phyloP scores from a whole-genome alignment of 306 rosid genomes.

The Geum urbanum region DNA sequence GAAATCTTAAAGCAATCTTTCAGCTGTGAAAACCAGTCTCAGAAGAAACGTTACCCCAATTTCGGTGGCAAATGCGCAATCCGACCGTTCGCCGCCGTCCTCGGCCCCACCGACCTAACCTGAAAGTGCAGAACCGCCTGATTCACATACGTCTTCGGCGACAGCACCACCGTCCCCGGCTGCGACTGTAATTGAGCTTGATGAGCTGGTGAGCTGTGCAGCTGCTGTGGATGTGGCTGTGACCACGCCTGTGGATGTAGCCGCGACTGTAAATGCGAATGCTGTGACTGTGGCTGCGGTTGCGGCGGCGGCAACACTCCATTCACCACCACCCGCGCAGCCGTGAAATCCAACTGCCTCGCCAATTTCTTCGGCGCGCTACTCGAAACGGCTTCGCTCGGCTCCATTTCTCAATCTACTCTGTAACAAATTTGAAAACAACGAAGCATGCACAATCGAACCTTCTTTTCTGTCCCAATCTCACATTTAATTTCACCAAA shows the following conservation, averaged over 20 bases:
- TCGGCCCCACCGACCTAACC: conserved; percentile 24
- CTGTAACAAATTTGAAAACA: background rate
- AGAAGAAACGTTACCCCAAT: conserved; percentile 35
- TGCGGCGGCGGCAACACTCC: background rate
- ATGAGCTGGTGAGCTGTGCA: conserved; percentile 8
- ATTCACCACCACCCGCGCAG: background rate
- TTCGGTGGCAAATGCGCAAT: conserved; percentile 39
- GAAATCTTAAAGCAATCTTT: conserved; percentile 19
- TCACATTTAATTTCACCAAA: background rate
- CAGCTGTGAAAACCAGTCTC: background rate
- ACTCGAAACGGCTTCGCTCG: conserved; percentile 39
- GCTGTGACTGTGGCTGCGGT: conserved; percentile 8
- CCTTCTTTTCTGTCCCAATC: conserved; percentile 3
- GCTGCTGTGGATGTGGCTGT: conserved; percentile 18
- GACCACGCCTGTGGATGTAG: conserved; percentile 17
- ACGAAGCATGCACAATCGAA: background rate
- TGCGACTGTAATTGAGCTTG: background rate
- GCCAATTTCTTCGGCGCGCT: conserved; percentile 41
- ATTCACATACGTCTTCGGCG: background rate
- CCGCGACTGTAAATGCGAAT: conserved; percentile 10
- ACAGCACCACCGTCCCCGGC: background rate
- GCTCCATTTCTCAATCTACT: conserved; percentile 43
- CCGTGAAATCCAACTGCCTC: conserved; percentile 63
- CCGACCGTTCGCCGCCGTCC: conserved; percentile 27
- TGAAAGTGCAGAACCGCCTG: conserved; percentile 7